Evolutionary conservation across 75 land plant species (phyloP).

Genomic region (Picea glauca): DNA sequence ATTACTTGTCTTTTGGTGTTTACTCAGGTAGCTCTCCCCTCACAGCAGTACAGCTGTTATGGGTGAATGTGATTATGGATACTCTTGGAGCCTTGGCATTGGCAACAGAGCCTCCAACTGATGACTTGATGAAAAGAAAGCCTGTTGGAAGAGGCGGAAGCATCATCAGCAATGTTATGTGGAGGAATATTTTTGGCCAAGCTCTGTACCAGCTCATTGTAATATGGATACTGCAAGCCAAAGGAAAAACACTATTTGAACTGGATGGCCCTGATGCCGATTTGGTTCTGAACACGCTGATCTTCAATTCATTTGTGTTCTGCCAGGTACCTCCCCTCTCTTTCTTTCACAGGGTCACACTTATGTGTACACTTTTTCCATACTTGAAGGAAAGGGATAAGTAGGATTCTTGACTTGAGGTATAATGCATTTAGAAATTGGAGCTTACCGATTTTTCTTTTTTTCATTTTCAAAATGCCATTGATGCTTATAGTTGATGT

Average conservation of each 20-base stretch:
- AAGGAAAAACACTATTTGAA: conserved; percentile 53
- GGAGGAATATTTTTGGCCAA: conserved; percentile 95
- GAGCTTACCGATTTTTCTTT: neutral
- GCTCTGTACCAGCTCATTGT: conserved; percentile 76
- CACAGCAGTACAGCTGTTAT: conserved; percentile 94
- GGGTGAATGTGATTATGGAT: conserved; percentile 99
- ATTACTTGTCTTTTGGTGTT: neutral
- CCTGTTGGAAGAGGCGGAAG: conserved; percentile 85
- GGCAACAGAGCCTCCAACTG: conserved; percentile 93
- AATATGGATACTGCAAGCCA: conserved; percentile 67
- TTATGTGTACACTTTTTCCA: neutral
- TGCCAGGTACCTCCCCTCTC: conserved; percentile 63
- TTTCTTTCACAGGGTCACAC: neutral
- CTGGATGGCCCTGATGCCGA: conserved; percentile 57
- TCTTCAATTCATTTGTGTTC: conserved; percentile 93
- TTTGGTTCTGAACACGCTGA: conserved; percentile 70
- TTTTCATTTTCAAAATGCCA: neutral
- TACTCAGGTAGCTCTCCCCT: conserved; percentile 81
- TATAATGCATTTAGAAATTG: neutral
- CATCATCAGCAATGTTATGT: conserved; percentile 91
- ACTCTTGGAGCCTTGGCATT: conserved; percentile 93
- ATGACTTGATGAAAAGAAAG: conserved; percentile 82
- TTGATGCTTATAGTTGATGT: neutral
- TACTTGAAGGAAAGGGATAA: neutral
- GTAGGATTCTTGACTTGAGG: neutral